Evolutionary conservation across 2,329 filamentous ascomycete genomes (phyloP).

Genomic region (Gaeumannomyces sp.): DNA sequence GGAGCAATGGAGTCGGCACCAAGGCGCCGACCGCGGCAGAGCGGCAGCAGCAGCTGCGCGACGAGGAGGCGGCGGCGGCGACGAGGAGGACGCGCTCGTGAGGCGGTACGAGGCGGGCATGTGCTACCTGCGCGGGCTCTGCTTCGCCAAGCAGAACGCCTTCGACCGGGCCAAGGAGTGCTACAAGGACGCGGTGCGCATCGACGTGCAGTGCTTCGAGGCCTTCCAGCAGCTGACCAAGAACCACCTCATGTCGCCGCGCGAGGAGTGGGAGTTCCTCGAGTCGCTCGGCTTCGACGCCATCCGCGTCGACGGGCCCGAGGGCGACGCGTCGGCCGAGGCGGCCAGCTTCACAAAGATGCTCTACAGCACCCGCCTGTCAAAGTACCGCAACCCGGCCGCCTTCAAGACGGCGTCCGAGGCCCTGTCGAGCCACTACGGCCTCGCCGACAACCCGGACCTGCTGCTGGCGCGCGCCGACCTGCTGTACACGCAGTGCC

Average conservation of each 20-base stretch:
- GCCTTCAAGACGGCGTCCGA: constrained; percentile 83
- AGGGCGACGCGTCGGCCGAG: constrained; percentile 58
- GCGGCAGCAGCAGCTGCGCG: constrained; percentile 11
- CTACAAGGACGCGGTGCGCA: constrained; percentile 94
- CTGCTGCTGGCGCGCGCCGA: constrained; percentile 86
- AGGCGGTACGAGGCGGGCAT: constrained; percentile 91
- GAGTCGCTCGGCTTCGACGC: constrained; percentile 87
- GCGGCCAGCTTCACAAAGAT: constrained; percentile 91
- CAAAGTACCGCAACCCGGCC: constrained; percentile 85
- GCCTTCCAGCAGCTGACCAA: constrained; percentile 97
- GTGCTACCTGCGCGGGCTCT: constrained; percentile 90
- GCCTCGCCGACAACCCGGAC: constrained; percentile 78
- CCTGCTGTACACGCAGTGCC: constrained; percentile 88
- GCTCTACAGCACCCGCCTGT: constrained; percentile 91
- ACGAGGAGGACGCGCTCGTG: constrained; percentile 63
- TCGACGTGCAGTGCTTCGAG: constrained; percentile 97
- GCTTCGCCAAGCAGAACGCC: constrained; percentile 94
- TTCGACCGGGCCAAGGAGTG: constrained; percentile 97
- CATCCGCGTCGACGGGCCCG: constrained; percentile 56
- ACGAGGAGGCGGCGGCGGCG: constrained; percentile 24
- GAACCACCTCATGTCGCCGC: constrained; percentile 83
- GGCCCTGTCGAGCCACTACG: constrained; percentile 89
- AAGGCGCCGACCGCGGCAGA: constrained; percentile 16
- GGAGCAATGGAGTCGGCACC: constrained; percentile 24
- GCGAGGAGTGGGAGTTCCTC: constrained; percentile 85